Conservation (phyloP, 2,329 filamentous ascomycete genomes). For the Verticillium longisporum region DNA sequence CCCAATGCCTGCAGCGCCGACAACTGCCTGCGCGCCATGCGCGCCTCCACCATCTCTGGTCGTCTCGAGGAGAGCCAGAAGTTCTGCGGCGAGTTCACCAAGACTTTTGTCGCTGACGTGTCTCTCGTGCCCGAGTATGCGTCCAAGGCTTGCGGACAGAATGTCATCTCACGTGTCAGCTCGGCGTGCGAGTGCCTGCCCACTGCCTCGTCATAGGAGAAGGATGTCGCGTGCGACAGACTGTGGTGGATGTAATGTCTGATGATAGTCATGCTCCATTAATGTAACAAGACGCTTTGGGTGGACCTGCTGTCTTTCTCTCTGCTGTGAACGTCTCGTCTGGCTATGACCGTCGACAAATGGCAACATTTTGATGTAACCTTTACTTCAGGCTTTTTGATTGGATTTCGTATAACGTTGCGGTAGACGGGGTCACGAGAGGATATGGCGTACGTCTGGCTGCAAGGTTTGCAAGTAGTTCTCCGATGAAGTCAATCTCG, state of each 20-base stretch:
- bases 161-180: conserved; percentile 8
- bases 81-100: conserved; percentile 11
- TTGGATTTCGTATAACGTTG: no score
- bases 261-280: not conserved
- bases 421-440: no score
- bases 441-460: no score
- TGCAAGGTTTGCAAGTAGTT: no score
- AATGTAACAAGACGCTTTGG: not conserved
- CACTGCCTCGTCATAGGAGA: not conserved
- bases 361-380: no score
- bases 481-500: no score
- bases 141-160: conserved; percentile 4
- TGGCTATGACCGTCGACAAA: no score
- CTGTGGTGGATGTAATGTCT: not conserved
- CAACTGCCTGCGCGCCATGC: conserved; percentile 39
- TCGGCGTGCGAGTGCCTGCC: conserved; percentile 10
- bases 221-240: not conserved
- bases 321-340: no score
- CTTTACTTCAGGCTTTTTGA: no score
- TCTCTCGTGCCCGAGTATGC: conserved; percentile 8
- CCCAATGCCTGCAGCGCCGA: conserved; percentile 25
- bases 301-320: not conserved
- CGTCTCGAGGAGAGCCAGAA: conserved; percentile 28
- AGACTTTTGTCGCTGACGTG: conserved; percentile 8
- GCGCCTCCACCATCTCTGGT: conserved; percentile 28